These are phyloP conservation scores for Leccinum laetum DNA, from an alignment of 1,284 basidiomycete genomes.

Conservation along the genomic window DNA sequence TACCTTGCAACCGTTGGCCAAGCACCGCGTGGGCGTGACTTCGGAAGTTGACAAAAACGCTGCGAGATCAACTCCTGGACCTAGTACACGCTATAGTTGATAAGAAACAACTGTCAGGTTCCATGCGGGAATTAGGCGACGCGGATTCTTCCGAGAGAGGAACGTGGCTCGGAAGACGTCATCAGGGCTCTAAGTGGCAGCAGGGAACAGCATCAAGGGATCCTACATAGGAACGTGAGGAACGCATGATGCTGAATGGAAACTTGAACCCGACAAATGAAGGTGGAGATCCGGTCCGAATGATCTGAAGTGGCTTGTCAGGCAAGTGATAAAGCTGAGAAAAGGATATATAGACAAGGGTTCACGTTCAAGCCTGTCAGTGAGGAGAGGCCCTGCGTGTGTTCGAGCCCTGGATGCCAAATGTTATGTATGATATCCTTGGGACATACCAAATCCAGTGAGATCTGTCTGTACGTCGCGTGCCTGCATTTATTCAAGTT, in stretches of 20 bases:
- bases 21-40: not conserved
- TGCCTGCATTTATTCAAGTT: too few relatives aligned
- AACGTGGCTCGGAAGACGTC: constrained; percentile 56
- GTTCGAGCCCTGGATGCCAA: too few relatives aligned
- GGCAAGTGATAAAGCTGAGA: too few relatives aligned
- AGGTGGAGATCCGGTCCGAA: too few relatives aligned
- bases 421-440: too few relatives aligned
- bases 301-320: too few relatives aligned
- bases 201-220: constrained; percentile 26
- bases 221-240: not conserved
- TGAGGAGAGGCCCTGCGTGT: too few relatives aligned
- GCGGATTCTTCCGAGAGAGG: constrained; percentile 71
- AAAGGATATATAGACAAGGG: too few relatives aligned
- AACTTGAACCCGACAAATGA: constrained; percentile 57
- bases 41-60: not conserved
- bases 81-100: not conserved
- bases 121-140: constrained; percentile 76
- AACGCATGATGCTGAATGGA: constrained; percentile 55
- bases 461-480: too few relatives aligned
- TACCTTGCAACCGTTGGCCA: not conserved
- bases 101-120: constrained; percentile 38
- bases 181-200: constrained; percentile 70
- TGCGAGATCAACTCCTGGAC: not conserved
- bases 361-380: too few relatives aligned
- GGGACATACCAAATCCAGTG: too few relatives aligned